Percentiles rank a stretch among this genome's conserved stretches.
Evolutionary conservation across 2,329 filamentous ascomycete genomes (phyloP).

Genomic region (Colletotrichum kahawae): DNA sequence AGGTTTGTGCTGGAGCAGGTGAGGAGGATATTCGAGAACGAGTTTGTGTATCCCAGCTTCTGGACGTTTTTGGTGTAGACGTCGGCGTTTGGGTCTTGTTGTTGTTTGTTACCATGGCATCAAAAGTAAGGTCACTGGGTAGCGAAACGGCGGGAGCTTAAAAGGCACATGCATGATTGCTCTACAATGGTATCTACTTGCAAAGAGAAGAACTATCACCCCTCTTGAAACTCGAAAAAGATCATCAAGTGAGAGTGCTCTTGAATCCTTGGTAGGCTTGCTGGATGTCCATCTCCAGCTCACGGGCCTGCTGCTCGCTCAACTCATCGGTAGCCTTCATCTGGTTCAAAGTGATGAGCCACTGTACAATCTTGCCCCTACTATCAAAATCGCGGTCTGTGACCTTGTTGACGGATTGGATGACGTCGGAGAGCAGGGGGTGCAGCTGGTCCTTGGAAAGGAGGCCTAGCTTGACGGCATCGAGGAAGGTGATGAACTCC

Average conservation of each 20-base stretch:
- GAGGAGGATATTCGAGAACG: slow-evolving; percentile 95
- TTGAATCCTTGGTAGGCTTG: slow-evolving; percentile 96
- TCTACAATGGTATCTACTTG: slow-evolving; percentile 6
- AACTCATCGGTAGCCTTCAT: slow-evolving; percentile 96
- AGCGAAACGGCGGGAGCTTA: neutral
- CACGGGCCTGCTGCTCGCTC: slow-evolving; percentile 83
- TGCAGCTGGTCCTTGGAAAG: slow-evolving; percentile 97
- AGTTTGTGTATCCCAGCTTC: slow-evolving; percentile 97
- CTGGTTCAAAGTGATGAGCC: slow-evolving; percentile 96
- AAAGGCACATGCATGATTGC: neutral
- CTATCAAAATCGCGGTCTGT: slow-evolving; percentile 95
- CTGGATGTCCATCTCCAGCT: slow-evolving; percentile 92
- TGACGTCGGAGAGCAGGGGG: slow-evolving; percentile 91
- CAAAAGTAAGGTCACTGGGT: neutral
- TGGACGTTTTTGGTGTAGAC: slow-evolving; percentile 86
- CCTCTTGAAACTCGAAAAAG: neutral
- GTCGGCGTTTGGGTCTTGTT: neutral
- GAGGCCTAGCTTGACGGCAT: slow-evolving; percentile 90
- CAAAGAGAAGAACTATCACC: neutral
- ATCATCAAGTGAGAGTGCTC: slow-evolving; percentile 66
- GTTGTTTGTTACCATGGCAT: neutral
- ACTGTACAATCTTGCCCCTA: slow-evolving; percentile 96
- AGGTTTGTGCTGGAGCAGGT: slow-evolving; percentile 97
- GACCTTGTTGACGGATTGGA: slow-evolving; percentile 96
- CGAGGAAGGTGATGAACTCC: slow-evolving; percentile 97